A percentile compares a stretch with the other conserved stretches of the same genome.
Conservation (phyloP, 768 basidiomycete species). For the Cyathus striatus region DNA sequence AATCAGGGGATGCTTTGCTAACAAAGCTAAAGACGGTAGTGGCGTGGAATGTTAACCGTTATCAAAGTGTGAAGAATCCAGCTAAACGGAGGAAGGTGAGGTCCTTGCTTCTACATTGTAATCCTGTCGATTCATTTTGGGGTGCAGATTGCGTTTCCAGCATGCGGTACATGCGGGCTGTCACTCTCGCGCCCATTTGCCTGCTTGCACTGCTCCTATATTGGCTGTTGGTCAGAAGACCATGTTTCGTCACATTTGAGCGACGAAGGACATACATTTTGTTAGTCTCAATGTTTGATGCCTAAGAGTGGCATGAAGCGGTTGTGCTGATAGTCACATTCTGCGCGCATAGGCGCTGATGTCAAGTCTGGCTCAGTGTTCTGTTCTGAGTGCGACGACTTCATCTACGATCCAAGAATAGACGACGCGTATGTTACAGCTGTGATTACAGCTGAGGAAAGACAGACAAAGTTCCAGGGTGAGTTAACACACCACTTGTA, state of each 20-base stretch:
- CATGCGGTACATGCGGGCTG: slow-evolving; percentile 55
- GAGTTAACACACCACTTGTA: slow-evolving; percentile 1
- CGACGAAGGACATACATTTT: slow-evolving; percentile 55
- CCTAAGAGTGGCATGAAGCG: background rate
- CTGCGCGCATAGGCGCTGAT: slow-evolving; percentile 57
- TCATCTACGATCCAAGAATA: slow-evolving; percentile 57
- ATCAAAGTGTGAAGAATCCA: slow-evolving; percentile 40
- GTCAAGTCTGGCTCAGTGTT: slow-evolving; percentile 68
- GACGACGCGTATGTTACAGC: slow-evolving; percentile 40
- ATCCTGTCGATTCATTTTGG: slow-evolving; percentile 20
- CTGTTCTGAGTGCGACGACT: slow-evolving; percentile 71
- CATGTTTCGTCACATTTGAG: slow-evolving; percentile 58
- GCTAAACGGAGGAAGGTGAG: slow-evolving; percentile 65
- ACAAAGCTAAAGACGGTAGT: slow-evolving; percentile 49
- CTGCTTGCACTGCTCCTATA: slow-evolving; percentile 67
- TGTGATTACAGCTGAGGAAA: slow-evolving; percentile 54
- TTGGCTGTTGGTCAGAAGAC: slow-evolving; percentile 62
- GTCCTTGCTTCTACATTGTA: background rate
- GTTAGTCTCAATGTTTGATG: slow-evolving; percentile 33
- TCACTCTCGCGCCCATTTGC: slow-evolving; percentile 61
- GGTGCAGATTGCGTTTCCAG: slow-evolving; percentile 45
- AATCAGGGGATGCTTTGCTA: slow-evolving; percentile 26
- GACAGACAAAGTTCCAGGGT: slow-evolving; percentile 58
- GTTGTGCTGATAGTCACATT: background rate
- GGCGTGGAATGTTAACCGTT: slow-evolving; percentile 46